Base-by-base conservation (phyloP, 2,329 filamentous ascomycete species). In the Penicillium brevicompactum region DNA sequence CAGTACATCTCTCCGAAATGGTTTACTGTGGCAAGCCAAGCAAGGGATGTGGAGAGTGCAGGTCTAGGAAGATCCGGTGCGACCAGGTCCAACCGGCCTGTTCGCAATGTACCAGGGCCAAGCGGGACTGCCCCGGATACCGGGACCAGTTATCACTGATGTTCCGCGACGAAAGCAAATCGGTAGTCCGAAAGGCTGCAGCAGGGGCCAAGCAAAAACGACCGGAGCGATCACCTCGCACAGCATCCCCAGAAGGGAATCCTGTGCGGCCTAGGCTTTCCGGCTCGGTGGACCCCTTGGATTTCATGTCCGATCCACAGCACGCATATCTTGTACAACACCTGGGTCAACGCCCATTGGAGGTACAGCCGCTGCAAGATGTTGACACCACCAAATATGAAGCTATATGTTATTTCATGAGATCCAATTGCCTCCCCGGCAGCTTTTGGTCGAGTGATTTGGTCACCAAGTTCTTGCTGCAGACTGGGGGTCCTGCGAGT, bases 151-250 rank as follows among this genome's bases (percentile, higher is more conserved):
- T 87, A 32, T 84, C 84, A 31, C 75, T 87, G 54, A 83, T 87
- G 80, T 88, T 88, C 67, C 83, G 85, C 37, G 84, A 88, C 73
- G 84, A 88, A 71, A 87, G 82, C 63, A 82, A 77, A 62, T 83
- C 86, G 63, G 84, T 87, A 44, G 82, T 84, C 24, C 79, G 79
- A 58, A 87, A 84, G 66, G 24, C 80, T 77, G 70, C 82, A 76
- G 58, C 56, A 16, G 38, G 51, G 76, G 58, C 53, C 27, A 60
- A 44, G 48, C 41, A 49, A 38, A 63, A 60, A 51, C 46, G 48
- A 27, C 31, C 54, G 27, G 45, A 44, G 41, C 59, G 59, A 46
- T 46, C 43, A 56, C 60, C 45, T 68, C 67, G 58, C 61, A 65
- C 53, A 58, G 62, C 53, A 56, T 68, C 64, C 58, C 66, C 67